phyloP scores from a whole-genome alignment of 208 protist species.

The Acanthamoeba royreba region DNA sequence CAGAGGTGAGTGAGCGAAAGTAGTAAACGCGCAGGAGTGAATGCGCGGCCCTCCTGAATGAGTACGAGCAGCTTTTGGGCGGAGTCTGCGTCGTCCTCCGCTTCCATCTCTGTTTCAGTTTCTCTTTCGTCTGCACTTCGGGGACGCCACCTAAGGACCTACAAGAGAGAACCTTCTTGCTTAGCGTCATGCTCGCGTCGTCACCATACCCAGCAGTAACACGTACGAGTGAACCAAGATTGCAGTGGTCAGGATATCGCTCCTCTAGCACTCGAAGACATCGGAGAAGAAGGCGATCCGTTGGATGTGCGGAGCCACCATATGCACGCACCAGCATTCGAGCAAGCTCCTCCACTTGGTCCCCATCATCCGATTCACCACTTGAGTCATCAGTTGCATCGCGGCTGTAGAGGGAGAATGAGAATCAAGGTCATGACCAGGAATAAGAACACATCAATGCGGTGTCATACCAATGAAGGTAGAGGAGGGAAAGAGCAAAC shows the following conservation, averaged over 20 bases:
- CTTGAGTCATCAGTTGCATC: too few species aligned
- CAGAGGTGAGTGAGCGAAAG: not conserved
- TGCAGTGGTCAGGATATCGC: not conserved
- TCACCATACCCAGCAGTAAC: not conserved
- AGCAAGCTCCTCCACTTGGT: not conserved
- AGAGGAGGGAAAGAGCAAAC: too few species aligned
- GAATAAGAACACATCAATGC: too few species aligned
- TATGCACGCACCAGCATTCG: not conserved
- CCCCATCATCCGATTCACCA: too few species aligned
- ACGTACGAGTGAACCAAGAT: not conserved
- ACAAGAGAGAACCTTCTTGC: not conserved
- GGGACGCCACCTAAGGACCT: not conserved
- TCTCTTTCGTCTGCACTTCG: not conserved
- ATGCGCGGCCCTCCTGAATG: not conserved
- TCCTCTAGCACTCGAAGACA: not conserved
- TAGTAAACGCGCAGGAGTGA: not conserved
- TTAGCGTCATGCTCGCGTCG: not conserved
- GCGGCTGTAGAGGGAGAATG: too few species aligned
- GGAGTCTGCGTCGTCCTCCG: not conserved
- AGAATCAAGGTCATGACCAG: too few species aligned
- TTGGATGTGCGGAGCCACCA: not conserved
- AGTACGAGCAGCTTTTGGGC: not conserved
- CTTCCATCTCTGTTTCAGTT: not conserved
- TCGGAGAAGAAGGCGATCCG: not conserved
- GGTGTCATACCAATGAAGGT: too few species aligned